Evolutionary conservation across 169 alveolate genomes (phyloP).

Genomic region (Eimeria zaria): DNA sequence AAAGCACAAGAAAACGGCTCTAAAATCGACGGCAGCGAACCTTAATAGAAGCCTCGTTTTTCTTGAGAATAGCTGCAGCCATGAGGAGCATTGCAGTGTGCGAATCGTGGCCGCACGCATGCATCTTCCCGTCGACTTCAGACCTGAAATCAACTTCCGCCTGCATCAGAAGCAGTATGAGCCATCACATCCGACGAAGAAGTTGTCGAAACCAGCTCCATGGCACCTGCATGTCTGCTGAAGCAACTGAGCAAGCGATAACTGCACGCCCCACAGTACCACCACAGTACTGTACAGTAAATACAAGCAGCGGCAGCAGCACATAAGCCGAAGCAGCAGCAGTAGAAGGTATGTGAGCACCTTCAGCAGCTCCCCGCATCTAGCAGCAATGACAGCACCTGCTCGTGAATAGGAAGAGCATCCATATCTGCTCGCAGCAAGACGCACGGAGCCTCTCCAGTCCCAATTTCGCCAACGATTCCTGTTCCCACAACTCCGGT

Average conservation of each 20-base stretch:
- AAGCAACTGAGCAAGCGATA: neutral
- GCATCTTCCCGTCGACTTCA: slow-evolving; percentile 82
- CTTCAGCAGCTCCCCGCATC: neutral
- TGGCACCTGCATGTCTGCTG: neutral
- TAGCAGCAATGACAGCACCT: slow-evolving; percentile 45
- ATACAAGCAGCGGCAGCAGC: slow-evolving; percentile 1
- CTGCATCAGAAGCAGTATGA: slow-evolving; percentile 30
- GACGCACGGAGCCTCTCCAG: slow-evolving; percentile 82
- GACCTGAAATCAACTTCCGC: slow-evolving; percentile 79
- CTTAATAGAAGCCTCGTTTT: slow-evolving; percentile 48
- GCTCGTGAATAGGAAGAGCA: slow-evolving; percentile 84
- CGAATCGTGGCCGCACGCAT: slow-evolving; percentile 88
- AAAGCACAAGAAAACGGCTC: neutral
- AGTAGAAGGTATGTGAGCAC: neutral
- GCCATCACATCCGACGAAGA: neutral
- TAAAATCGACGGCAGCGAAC: slow-evolving; percentile 10
- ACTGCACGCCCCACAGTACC: neutral
- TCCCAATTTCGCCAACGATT: slow-evolving; percentile 83
- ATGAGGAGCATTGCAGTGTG: slow-evolving; percentile 88
- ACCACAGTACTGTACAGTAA: neutral
- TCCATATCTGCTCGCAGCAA: slow-evolving; percentile 86
- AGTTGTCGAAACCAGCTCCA: neutral
- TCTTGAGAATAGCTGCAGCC: slow-evolving; percentile 84
- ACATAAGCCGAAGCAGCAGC: neutral
- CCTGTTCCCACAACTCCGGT: slow-evolving; percentile 78